Evolutionary conservation across 2,329 filamentous ascomycete species (phyloP), one percentile per base, ranked within the genome.

Genomic region (Dactylellina drechsleri): DNA sequence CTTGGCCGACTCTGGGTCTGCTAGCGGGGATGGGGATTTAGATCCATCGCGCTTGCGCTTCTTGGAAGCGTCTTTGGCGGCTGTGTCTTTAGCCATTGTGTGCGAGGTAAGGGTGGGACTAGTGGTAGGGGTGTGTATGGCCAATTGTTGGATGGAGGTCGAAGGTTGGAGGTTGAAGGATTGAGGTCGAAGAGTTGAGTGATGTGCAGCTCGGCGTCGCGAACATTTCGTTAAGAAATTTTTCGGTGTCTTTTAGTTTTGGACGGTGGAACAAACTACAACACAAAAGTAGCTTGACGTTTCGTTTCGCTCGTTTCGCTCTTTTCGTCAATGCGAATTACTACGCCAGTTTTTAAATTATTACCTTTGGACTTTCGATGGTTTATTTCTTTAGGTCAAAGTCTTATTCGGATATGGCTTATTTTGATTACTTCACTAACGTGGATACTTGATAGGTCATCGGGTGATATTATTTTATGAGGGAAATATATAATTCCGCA

Each of bases 1-100:
- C 78, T 81, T 82, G 18, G 78, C 64, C 15, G 81, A 80, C 16
- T 82, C 80, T 6, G 78, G 73, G 7, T 81, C 78, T 4, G 80
- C 72, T 61, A 77, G 47, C 31, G 71, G 71, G 4, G 71, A 75
- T 28, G 71, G 71, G n/a, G 71, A 75, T 58, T 64, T 67, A n/a
- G 71, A 68, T 36, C 71, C 71, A 41, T 75, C 68, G 56, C 77
- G 75, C 66, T 78, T 78, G 26, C 72, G 56, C 64, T 78, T 77
- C 66, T 79, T 79, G 26, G 76, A 76, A 56, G 70, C 70, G 16
- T 79, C 79, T 23, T 77, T 77, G 18, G 66, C 31, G 31, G 31
- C 31, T 16, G 57, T 53, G 41, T 78, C 77, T 54, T 78, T 79
- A 41, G 70, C 77, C 78, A 78, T 79, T 26, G 20, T 15, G 26